Base-by-base conservation (phyloP, 805 yeast species). In the Ogataea siamensis region DNA sequence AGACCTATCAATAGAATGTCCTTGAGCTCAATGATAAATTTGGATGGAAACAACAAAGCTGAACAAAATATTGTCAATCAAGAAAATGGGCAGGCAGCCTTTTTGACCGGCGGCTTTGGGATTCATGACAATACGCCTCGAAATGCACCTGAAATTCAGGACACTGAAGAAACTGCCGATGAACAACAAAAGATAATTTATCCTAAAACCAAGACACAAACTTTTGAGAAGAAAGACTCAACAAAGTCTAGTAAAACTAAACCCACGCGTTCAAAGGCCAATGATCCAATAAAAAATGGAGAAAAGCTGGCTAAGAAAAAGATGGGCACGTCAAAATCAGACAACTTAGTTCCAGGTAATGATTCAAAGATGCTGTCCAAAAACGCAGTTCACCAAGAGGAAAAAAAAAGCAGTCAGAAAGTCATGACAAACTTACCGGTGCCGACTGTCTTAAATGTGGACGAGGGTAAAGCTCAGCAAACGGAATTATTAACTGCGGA, bases 11-110 rank as follows among this genome's bases (percentile, higher is more conserved):
- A 42, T n/a, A 28, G 46, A 4, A 53, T 55, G 58, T 48, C 57
- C 3, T 37, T 55, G 23, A 50, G 55, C 28, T 39, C 55, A 1
- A 47, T 55, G 57, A 55, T 55, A 14, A 55, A 53, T 34, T 42
- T 43, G 15, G 58, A 50, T 7, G 45, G 37, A 23, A 34, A 20
- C 26, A 25, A 6, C 11, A 17, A 18, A n/a, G n/a, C n/a, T n/a
- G n/a, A n/a, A n/a, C n/a, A n/a, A n/a, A n/a, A n/a, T n/a, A n/a
- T n/a, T n/a, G n/a, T n/a, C n/a, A n/a, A n/a, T n/a, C n/a, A n/a
- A n/a, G n/a, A n/a, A n/a, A n/a, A n/a, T n/a, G n/a, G n/a, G n/a
- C n/a, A n/a, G n/a, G n/a, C n/a, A n/a, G n/a, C n/a, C n/a, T n/a
- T n/a, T n/a, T n/a, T n/a, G n/a, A n/a, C n/a, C n/a, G n/a, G n/a